Conservation (phyloP, 108 stramenopile species). For the Cyclostephanos tholiformis region DNA sequence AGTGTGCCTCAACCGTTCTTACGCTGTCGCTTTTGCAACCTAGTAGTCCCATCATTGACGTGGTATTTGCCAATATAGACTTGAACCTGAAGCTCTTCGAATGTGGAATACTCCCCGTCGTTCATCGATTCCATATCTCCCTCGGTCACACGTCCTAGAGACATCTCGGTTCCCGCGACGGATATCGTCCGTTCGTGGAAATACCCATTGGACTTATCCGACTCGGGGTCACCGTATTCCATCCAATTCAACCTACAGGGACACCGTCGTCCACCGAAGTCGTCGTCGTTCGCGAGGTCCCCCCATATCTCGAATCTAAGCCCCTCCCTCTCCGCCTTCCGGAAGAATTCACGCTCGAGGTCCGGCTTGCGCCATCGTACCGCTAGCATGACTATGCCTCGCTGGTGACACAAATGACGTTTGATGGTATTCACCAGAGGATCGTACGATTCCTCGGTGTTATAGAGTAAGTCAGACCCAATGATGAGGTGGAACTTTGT, state of each 20-base stretch:
- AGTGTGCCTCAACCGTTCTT: neutral
- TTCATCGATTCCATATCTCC: conserved; percentile 49
- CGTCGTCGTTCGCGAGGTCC: conserved; percentile 22
- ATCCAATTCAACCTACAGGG: conserved; percentile 51
- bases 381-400: conserved; percentile 50
- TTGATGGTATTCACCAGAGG: conserved; percentile 60
- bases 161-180: conserved; percentile 19
- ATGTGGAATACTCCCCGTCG: conserved; percentile 56
- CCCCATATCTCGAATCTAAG: conserved; percentile 34
- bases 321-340: conserved; percentile 19
- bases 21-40: neutral
- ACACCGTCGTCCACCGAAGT: conserved; percentile 14
- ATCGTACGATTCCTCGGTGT: conserved; percentile 54
- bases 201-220: conserved; percentile 55
- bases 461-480: conserved; percentile 81
- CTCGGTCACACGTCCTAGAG: conserved; percentile 56
- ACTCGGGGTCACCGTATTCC: conserved; percentile 60
- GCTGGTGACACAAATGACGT: conserved; percentile 45
- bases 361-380: conserved; percentile 81
- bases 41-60: neutral
- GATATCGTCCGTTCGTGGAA: conserved; percentile 55
- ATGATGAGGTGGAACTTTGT: conserved; percentile 55
- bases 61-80: conserved; percentile 53
- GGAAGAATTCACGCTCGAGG: conserved; percentile 70
- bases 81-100: conserved; percentile 71